A percentile compares a stretch with the other conserved stretches of the same genome.
These are phyloP conservation scores for Gilbertella persicaria DNA, from an alignment of 371 early-diverging fungal species.

Conservation along the genomic window DNA sequence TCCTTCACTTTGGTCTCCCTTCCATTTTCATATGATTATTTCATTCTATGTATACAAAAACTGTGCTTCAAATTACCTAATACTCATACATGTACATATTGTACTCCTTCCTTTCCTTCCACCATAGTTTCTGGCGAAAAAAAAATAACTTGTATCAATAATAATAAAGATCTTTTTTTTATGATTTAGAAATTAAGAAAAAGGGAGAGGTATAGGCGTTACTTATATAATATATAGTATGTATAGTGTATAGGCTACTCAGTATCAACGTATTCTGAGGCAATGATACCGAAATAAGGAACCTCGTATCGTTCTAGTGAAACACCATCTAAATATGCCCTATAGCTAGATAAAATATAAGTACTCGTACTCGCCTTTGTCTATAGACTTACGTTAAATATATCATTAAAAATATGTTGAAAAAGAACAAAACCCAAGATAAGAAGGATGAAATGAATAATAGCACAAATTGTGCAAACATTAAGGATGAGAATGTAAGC, in stretches of 20 bases:
- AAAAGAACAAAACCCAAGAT: conserved; percentile 60
- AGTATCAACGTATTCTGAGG: conserved; percentile 63
- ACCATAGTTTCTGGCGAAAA: too few species aligned
- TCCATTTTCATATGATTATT: too few species aligned
- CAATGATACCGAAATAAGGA: conserved; percentile 62
- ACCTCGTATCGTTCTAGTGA: conserved; percentile 61
- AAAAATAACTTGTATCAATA: too few species aligned
- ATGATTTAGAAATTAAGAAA: too few species aligned
- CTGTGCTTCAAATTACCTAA: too few species aligned
- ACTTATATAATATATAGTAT: neutral
- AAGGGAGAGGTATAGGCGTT: neutral
- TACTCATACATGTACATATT: too few species aligned
- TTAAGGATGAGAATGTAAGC: conserved; percentile 36
- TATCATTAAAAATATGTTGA: conserved; percentile 42
- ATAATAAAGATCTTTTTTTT: too few species aligned
- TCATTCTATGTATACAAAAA: too few species aligned
- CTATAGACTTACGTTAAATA: conserved; percentile 47
- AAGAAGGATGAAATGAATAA: conserved; percentile 54
- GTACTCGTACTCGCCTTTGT: neutral
- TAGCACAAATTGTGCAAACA: conserved; percentile 49
- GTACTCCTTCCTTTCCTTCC: too few species aligned
- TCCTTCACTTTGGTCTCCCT: too few species aligned
- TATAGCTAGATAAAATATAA: conserved; percentile 38
- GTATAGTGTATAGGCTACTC: conserved; percentile 40
- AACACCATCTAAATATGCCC: conserved; percentile 66